phyloP scores from a whole-genome alignment of 2,329 filamentous ascomycete genomes.

The Penicillium italicum region DNA sequence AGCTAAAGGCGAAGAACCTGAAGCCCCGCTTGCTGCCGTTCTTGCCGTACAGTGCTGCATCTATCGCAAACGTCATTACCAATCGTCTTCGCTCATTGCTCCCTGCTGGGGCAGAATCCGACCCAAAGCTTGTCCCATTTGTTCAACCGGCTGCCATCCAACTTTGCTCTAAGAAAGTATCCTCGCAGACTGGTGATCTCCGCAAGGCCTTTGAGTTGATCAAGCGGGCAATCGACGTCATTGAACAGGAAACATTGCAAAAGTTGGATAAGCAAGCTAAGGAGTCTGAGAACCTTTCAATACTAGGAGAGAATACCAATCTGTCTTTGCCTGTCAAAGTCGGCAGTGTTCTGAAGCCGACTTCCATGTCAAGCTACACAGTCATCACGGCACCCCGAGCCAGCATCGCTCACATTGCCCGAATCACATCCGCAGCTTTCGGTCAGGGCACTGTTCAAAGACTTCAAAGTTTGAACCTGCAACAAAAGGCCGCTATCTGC shows the following conservation, averaged over 20 bases:
- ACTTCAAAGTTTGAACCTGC: constrained; percentile 82
- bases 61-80: constrained; percentile 84
- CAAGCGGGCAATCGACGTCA: constrained; percentile 79
- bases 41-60: constrained; percentile 80
- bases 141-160: constrained; percentile 92
- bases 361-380: constrained; percentile 55
- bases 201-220: constrained; percentile 95
- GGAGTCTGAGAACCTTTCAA: constrained; percentile 61
- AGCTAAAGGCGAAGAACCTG: constrained; percentile 86
- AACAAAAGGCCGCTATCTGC: constrained; percentile 94
- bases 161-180: constrained; percentile 90
- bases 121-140: constrained; percentile 70
- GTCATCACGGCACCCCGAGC: constrained; percentile 79
- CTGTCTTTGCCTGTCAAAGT: constrained; percentile 51
- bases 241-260: constrained; percentile 77
- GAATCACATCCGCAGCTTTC: constrained; percentile 84
- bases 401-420: constrained; percentile 85
- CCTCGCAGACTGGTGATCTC: constrained; percentile 88
- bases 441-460: constrained; percentile 83
- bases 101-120: constrained; percentile 41
- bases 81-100: constrained; percentile 74
- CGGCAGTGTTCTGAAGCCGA: constrained; percentile 40
- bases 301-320: constrained; percentile 78
- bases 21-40: constrained; percentile 89
- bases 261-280: constrained; percentile 62